phyloP scores from a whole-genome alignment of 2,329 filamentous ascomycete genomes.

The Arthrobotrys pseudoclavata region DNA sequence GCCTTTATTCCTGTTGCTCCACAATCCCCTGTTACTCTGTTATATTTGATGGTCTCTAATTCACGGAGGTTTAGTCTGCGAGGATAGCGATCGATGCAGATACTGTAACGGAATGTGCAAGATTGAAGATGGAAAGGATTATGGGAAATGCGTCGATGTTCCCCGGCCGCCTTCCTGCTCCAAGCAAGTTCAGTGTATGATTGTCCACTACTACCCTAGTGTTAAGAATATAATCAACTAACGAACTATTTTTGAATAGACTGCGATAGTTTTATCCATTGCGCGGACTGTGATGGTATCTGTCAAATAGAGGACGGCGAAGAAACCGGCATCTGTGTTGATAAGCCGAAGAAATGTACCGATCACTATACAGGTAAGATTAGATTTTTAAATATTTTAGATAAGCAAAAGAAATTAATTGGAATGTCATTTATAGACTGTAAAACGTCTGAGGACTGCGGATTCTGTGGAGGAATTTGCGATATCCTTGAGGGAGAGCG shows the following conservation, averaged over 20 bases:
- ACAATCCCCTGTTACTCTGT: neutral
- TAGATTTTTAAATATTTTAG: too few relatives aligned
- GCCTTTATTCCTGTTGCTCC: neutral
- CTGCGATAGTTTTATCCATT: constrained; percentile 4
- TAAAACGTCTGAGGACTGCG: constrained; percentile 9
- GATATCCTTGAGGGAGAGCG: constrained; percentile 8
- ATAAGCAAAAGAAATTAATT: neutral
- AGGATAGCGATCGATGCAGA: constrained; percentile 11
- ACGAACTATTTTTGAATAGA: neutral
- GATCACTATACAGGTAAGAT: constrained; percentile 13
- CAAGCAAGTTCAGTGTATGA: neutral
- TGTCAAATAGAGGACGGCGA: constrained; percentile 6
- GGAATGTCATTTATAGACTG: neutral
- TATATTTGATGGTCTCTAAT: neutral
- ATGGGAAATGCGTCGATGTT: constrained; percentile 20
- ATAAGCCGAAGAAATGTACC: constrained; percentile 13
- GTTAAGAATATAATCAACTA: neutral
- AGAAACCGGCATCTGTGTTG: constrained; percentile 1
- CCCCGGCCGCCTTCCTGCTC: neutral
- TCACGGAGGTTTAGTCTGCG: neutral
- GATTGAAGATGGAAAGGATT: neutral
- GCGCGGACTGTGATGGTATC: constrained; percentile 4
- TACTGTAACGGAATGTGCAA: constrained; percentile 22
- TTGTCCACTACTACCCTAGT: neutral
- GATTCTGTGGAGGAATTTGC: constrained; percentile 7